Evolutionary conservation across 202 grass and related monocot genomes (phyloP), one percentile per base, ranked within the genome.

Genomic region (Setaria italica): DNA sequence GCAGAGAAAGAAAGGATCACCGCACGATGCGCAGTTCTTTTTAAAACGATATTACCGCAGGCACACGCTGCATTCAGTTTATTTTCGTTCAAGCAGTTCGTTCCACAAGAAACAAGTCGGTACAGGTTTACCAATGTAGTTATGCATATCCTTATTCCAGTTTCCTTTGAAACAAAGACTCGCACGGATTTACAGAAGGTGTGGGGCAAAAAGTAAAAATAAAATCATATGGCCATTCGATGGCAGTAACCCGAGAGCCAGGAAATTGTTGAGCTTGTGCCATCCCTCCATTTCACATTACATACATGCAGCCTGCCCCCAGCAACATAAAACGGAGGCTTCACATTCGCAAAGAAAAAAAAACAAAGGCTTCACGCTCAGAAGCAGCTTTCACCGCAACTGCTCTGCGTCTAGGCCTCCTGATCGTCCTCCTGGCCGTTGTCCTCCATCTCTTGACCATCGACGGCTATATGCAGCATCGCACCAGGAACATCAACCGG

Each of bases 371-470:
- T 25, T 15, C 10, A 48, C 6, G 9, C 12, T 2, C 14, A 80
- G 57, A 45, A 55, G 8, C 48, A 39, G 76, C 33, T 32, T 32
- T 59, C 59, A 51, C 20, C 13, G 73, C 39, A 43, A 11, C 74
- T 51, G 56, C 4, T 50, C 58, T 51, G 50, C 43, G 62, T 48
- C 81, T 85, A 91, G 8, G 39, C 29, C 43, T 56, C 43, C 39
- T 88, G 70, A 77, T 50, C 71, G 4, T 91, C 85, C 21, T 94
- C 85, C 19, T 92, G 58, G 32, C 14, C 39, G 34, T 63, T 66
- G 66, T 67, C 83, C 30, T 81, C 86, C 4, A 49, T 14, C 35
- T 84, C 82, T 15, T 56, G 66, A 79, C 81, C 73, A 45, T 86
- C 80, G 3, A 71, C 19, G 15, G 13, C n/a, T 72, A 78, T 20